Evolutionary conservation across 257 asterid species (phyloP), one percentile per base, ranked within the genome.

Genomic region (Nicotiana paniculata): DNA sequence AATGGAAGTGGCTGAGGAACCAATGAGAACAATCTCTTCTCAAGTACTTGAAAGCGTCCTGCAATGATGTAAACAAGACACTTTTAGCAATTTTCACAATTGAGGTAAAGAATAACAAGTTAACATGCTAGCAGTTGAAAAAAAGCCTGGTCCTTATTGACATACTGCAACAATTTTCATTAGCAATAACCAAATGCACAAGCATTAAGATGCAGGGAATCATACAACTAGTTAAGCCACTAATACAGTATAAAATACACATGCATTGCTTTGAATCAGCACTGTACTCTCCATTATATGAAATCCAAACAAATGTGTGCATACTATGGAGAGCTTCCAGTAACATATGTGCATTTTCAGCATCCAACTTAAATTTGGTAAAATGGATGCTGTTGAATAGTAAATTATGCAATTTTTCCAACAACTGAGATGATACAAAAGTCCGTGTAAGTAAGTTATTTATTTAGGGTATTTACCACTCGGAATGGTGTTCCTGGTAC

Each of bases 1-100:
- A 88, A 85, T 96, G 99, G 83, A 96, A 96, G 90, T 94, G 99
- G 81, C 91, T 89, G 72, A 96, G 99, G 88, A 94, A 96, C 97
- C 97, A 96, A 76, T 94, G 97, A 59, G 93, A 93, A 85, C 97
- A 96, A 82, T 96, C 98, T 84, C 97, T 92, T 87, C 93, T 89
- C 57, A 96, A 90, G 85, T 91, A 90, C 85, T 94, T 96, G 85
- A 96, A 94, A 64, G 97, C 97, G 80, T 96, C 98, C 98, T 96
- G 98, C 89, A 92, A 81, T 16, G 75, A 79, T 15, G 51, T 75
- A 63, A 68, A 35, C 15, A 39, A 30, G 82, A 26, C 37, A 46
- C n/a, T 65, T 48, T 35, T 58, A 53, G 78, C 78, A 72, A 72
- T 72, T 69, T 69, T 12, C 32, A 4, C 1, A 69, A 39, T 32